These are phyloP conservation scores for Mortierella antarctica DNA, from an alignment of 192 early-diverging fungal species.

Conservation along the genomic window DNA sequence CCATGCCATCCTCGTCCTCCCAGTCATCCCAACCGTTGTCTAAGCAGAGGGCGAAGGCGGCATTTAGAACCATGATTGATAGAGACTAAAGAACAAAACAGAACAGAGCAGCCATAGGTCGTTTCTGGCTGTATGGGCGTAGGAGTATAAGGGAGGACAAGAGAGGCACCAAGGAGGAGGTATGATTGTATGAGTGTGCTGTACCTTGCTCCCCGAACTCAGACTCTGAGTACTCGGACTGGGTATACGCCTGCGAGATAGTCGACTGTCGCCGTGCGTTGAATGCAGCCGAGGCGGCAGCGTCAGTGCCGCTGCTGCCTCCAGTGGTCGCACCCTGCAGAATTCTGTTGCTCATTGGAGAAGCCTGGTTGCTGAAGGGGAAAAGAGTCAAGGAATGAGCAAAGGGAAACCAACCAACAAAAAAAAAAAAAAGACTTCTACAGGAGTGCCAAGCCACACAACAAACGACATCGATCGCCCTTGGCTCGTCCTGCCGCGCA, in stretches of 20 bases:
- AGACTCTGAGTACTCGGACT: conserved; percentile 54
- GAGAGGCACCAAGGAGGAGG: neutral
- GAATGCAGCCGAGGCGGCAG: conserved; percentile 16
- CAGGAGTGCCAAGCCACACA: too few relatives aligned
- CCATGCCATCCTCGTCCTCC: conserved; percentile 74
- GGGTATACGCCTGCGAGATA: conserved; percentile 48
- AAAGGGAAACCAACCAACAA: neutral
- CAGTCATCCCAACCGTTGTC: conserved; percentile 72
- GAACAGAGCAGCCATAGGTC: neutral
- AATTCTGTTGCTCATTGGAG: conserved; percentile 40
- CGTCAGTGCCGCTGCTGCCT: conserved; percentile 20
- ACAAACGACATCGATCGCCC: too few relatives aligned
- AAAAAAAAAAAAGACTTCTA: neutral
- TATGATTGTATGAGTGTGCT: neutral
- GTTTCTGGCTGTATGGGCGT: neutral
- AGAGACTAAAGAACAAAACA: neutral
- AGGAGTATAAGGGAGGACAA: neutral
- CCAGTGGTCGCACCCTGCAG: conserved; percentile 30
- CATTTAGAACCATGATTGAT: neutral
- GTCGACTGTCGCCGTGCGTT: conserved; percentile 44
- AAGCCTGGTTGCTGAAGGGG: neutral
- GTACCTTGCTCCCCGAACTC: conserved; percentile 51
- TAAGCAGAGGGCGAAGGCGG: conserved; percentile 6
- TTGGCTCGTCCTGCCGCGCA: too few relatives aligned
- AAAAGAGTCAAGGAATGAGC: conserved; percentile 5